Evolutionary conservation across 371 early-diverging fungal genomes (phyloP), one percentile per base, ranked within the genome.

Genomic region (Mortierella polycephala): DNA sequence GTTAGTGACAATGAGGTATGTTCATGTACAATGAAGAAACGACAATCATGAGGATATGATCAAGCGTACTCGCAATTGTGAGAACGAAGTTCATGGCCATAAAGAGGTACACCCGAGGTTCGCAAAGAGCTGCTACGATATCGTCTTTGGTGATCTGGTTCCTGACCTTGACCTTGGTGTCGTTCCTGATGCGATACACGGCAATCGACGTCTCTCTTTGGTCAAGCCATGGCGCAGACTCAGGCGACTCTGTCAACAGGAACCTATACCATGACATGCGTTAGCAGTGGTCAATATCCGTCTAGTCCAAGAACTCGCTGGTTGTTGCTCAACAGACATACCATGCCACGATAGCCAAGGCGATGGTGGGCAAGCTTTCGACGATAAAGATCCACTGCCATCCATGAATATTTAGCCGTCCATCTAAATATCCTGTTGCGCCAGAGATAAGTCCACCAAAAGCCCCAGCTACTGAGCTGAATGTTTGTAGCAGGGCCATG

Each of bases 371-470:
- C 2, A 76, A 5, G 30, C 71, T 61, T 37, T 76, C 65, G 3
- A 68, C 53, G 20, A 76, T 64, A 62, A 76, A 76, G 9, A 71
- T 57, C 77, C 77, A 76, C 42, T 76, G 77, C 77, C 77, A 76
- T 10, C 68, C 68, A n/a, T 57, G 41, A 7, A 71, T 16, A 39
- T 64, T 10, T 1, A 67, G 37, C n/a, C 23, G 40, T 5, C 77
- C 77, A 47, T 71, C 71, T 14, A 76, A 6, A 44, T 56, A 52
- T 6, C 64, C 77, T 16, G 60, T 64, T n/a, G 37, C 71, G 0
- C 68, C 42, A 5, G 77, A 61, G 20, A 76, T 55, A 23, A 75
- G n/a, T 21, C 76, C 76, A 21, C 71, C 71, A 20, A 71, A 21
- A 8, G 52, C 76, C 1, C 76, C 76, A 3, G 64, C 67, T 5